These are phyloP conservation scores for Schizochytrium sp. DNA, from an alignment of 108 stramenopile genomes.

Conservation along the genomic window DNA sequence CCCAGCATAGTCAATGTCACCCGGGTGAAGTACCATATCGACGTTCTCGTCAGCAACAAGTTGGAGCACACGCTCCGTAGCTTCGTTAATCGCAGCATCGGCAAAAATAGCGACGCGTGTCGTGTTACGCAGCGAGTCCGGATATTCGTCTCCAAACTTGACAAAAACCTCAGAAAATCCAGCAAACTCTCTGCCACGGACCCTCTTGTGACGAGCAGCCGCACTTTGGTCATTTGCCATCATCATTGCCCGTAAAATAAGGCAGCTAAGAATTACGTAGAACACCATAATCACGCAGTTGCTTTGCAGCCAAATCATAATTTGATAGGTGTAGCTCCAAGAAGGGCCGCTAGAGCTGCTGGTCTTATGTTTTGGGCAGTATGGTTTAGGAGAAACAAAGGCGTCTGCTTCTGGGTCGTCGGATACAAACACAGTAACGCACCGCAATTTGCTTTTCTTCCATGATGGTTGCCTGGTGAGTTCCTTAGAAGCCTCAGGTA, in stretches of 20 bases:
- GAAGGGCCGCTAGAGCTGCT: background rate
- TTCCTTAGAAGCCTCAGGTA: too few species aligned
- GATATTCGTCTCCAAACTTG: background rate
- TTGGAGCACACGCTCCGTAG: constrained; percentile 1
- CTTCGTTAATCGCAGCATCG: constrained; percentile 41
- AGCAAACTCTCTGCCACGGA: background rate
- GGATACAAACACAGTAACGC: too few species aligned
- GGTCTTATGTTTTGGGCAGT: constrained; percentile 23
- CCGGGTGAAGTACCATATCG: constrained; percentile 54
- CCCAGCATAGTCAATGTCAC: constrained; percentile 40
- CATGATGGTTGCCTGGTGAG: too few species aligned
- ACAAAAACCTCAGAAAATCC: background rate
- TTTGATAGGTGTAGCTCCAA: background rate
- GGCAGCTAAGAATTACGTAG: background rate
- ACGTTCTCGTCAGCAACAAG: background rate
- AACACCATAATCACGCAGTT: background rate
- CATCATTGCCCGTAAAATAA: too few species aligned
- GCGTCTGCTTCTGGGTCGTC: too few species aligned
- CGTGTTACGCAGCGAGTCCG: background rate
- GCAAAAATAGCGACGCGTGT: constrained; percentile 42
- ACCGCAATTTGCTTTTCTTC: too few species aligned
- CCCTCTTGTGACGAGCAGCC: background rate
- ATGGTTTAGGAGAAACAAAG: background rate
- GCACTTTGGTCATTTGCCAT: too few species aligned
- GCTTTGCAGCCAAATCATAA: background rate